Conservation (phyloP, 1,284 basidiomycete species). For the Trichosporon sp. region DNA sequence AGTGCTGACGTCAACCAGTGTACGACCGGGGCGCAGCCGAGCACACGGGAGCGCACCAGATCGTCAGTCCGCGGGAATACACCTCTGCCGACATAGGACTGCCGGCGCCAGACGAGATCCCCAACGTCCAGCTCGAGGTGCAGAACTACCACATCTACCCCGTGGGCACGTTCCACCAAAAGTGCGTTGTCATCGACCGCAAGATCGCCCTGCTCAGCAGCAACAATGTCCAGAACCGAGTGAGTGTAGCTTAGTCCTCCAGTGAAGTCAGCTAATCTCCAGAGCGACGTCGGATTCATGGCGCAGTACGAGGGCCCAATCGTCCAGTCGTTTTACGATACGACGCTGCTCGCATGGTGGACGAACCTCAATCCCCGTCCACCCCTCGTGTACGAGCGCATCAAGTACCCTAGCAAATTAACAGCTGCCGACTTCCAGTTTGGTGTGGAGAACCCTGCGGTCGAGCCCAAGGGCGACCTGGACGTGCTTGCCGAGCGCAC, state of each 20-base stretch:
- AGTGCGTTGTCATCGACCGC: slow-evolving; percentile 71
- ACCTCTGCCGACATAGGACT: slow-evolving; percentile 24
- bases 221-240: slow-evolving; percentile 67
- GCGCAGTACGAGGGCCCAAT: slow-evolving; percentile 67
- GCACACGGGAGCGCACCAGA: slow-evolving; percentile 33
- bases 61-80: slow-evolving; percentile 24
- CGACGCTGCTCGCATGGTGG: slow-evolving; percentile 67
- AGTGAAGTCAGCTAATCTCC: slow-evolving; percentile 64
- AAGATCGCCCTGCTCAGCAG: slow-evolving; percentile 62
- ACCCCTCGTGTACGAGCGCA: slow-evolving; percentile 57
- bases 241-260: background rate
- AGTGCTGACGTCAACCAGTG: slow-evolving; percentile 22
- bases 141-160: slow-evolving; percentile 49
- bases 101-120: slow-evolving; percentile 31
- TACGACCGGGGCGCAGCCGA: slow-evolving; percentile 41
- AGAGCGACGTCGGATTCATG: slow-evolving; percentile 69
- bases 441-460: slow-evolving; percentile 35
- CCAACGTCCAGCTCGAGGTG: slow-evolving; percentile 31
- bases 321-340: slow-evolving; percentile 71
- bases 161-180: slow-evolving; percentile 65
- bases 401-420: slow-evolving; percentile 24
- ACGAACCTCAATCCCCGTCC: slow-evolving; percentile 63
- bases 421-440: slow-evolving; percentile 30
- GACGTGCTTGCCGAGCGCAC: slow-evolving; percentile 30
- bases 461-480: slow-evolving; percentile 36